Conservation (phyloP, 345 rosid genomes). For the Cardamine chenopodiifolia region DNA sequence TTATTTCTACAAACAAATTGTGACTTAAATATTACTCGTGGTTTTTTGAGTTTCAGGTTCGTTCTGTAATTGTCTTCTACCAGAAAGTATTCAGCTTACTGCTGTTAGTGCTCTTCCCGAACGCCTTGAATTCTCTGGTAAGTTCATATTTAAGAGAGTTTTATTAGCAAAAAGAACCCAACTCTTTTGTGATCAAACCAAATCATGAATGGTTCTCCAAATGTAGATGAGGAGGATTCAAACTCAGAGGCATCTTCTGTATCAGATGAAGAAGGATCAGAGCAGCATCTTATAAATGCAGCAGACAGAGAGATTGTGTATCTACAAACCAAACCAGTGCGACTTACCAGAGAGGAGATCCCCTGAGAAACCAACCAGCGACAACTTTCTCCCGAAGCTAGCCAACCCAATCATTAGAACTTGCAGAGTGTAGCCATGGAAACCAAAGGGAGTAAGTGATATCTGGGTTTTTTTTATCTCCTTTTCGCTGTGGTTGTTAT, state of each 20-base stretch:
- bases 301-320: constrained; percentile 68
- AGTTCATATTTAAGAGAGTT: constrained; percentile 25
- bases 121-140: constrained; percentile 73
- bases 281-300: constrained; percentile 65
- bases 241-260: constrained; percentile 26
- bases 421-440: constrained; percentile 10
- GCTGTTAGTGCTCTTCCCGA: constrained; percentile 82
- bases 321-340: constrained; percentile 66
- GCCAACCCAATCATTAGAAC: constrained; percentile 15
- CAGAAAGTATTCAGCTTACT: constrained; percentile 79
- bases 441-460: constrained; percentile 13
- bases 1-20: not conserved
- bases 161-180: too few species aligned
- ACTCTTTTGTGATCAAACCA: too few species aligned
- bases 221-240: too few species aligned
- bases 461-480: constrained; percentile 10
- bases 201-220: too few species aligned
- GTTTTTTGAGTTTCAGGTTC: constrained; percentile 77
- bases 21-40: not conserved
- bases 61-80: constrained; percentile 89
- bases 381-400: constrained; percentile 14
- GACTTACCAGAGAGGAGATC: constrained; percentile 55
- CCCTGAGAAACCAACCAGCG: constrained; percentile 16
- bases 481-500: constrained; percentile 6
- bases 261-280: constrained; percentile 58